Evolutionary conservation across 1,284 basidiomycete species (phyloP), one percentile per base, ranked within the genome.

Genomic region (Salmacisia buchloeana): DNA sequence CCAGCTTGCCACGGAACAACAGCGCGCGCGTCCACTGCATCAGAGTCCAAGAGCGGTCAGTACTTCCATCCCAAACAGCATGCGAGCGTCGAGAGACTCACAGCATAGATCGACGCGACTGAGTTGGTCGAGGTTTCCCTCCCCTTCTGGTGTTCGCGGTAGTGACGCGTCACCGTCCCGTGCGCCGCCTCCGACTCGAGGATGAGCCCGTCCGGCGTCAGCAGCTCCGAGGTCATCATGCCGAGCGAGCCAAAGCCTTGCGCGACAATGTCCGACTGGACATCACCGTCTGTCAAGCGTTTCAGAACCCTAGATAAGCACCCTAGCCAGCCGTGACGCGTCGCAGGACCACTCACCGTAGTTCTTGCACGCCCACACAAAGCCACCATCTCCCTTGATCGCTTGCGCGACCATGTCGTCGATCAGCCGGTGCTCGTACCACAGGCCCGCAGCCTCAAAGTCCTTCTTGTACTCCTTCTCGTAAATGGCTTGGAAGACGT

Each of bases 151-250:
- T 88, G 90, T 83, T 97, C 93, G 64, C 94, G 89, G 84, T 93
- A 98, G 83, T 97, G 94, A 38, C 94, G 88, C 6, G 94, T 97
- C 63, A 69, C 72, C 54, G 65, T 68, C 23, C 78, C 77, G 70
- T 79, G 76, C 18, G 93, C 93, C 60, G 93, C 93, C 82, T 97
- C 94, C 68, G 88, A 87, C 83, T 94, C 92, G 80, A 97, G 88
- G 63, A 91, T 86, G 77, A 88, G 84, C 41, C 96, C 94, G 76
- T 96, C 94, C 43, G 96, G 94, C 3, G 96, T 97, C 81, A 98
- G 87, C 60, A 97, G 86, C 82, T 97, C 94, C 46, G 87, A 89
- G 31, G 94, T 97, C 94, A 98, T 98, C 92, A 97, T 93, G 35
- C 94, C 93, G 60, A 97, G 83, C 67, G 86, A 93, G 60, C 94